phyloP scores from a whole-genome alignment of 2,329 filamentous ascomycete genomes.

The Calonectria henricotiae region DNA sequence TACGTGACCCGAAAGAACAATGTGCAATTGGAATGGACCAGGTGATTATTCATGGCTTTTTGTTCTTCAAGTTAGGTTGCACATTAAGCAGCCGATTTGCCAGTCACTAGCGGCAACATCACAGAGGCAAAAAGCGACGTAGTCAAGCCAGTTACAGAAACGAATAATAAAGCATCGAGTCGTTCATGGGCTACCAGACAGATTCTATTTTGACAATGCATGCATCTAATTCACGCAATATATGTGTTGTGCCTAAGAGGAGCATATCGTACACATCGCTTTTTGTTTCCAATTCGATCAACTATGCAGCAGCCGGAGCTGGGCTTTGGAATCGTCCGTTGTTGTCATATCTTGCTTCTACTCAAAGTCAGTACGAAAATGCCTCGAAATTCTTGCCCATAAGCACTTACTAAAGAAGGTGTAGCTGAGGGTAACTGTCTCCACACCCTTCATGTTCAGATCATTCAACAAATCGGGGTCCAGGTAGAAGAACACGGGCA shows the following conservation, averaged over 20 bases:
- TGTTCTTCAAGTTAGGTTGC: not conserved
- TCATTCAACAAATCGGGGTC: conserved; percentile 96
- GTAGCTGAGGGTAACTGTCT: conserved; percentile 96
- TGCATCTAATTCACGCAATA: conserved; percentile 34
- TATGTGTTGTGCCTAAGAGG: conserved; percentile 44
- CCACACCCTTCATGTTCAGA: conserved; percentile 91
- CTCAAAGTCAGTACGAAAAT: conserved; percentile 56
- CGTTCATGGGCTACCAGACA: conserved; percentile 13
- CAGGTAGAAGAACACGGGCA: conserved; percentile 99
- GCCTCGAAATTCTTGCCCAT: not conserved
- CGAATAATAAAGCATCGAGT: not conserved
- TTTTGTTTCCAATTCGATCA: conserved; percentile 33
- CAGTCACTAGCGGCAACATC: not conserved
- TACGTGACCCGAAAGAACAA: not conserved
- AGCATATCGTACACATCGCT: conserved; percentile 46
- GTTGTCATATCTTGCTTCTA: conserved; percentile 66
- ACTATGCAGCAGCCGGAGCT: conserved; percentile 47
- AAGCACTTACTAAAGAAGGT: conserved; percentile 94
- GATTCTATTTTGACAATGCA: conserved; percentile 29
- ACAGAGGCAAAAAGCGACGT: not conserved
- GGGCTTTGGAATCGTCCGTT: conserved; percentile 64
- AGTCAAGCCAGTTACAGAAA: not conserved
- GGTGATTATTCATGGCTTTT: not conserved
- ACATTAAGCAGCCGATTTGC: not conserved
- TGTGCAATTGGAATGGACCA: not conserved